Conservation (phyloP, 805 yeast genomes). For the Starmerella potacharoeniae region DNA sequence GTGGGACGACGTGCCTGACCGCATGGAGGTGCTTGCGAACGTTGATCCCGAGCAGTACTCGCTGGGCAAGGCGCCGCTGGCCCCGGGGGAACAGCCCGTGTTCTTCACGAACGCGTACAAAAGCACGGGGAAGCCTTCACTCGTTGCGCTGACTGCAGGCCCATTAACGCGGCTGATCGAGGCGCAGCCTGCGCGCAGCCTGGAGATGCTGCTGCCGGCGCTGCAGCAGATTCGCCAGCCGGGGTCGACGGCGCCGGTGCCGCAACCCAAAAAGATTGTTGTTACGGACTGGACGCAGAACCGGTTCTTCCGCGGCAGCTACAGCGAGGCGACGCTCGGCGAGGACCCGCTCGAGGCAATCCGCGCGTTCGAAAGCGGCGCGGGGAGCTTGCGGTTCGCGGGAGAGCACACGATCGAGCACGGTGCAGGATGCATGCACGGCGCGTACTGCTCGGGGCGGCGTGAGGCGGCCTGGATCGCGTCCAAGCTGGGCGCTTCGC, state of each 20-base stretch:
- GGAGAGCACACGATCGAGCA: conserved; percentile 79
- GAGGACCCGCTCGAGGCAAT: conserved; percentile 58
- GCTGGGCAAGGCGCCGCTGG: conserved; percentile 10
- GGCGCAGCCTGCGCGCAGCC: conserved; percentile 39
- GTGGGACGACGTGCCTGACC: conserved; percentile 45
- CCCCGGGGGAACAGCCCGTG: conserved; percentile 50
- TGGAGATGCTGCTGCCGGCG: conserved; percentile 50
- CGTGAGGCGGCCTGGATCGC: conserved; percentile 39
- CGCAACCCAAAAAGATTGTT: conserved; percentile 33
- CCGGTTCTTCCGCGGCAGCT: conserved; percentile 62
- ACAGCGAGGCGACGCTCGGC: conserved; percentile 54
- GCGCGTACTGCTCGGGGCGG: conserved; percentile 68
- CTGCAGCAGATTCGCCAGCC: conserved; percentile 23
- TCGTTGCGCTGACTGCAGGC: conserved; percentile 54
- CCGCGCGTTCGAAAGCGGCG: conserved; percentile 45
- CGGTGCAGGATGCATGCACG: conserved; percentile 84
- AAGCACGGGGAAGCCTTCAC: conserved; percentile 36
- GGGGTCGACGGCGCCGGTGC: conserved; percentile 21
- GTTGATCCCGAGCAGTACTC: background rate
- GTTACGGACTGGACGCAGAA: conserved; percentile 59
- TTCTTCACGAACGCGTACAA: conserved; percentile 47
- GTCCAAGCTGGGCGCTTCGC: background rate
- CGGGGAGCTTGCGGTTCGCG: conserved; percentile 58
- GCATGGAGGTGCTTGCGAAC: conserved; percentile 38
- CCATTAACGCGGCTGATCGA: conserved; percentile 55